Conservation (phyloP, 768 basidiomycete genomes). For the Tricholoma saponaceum region DNA sequence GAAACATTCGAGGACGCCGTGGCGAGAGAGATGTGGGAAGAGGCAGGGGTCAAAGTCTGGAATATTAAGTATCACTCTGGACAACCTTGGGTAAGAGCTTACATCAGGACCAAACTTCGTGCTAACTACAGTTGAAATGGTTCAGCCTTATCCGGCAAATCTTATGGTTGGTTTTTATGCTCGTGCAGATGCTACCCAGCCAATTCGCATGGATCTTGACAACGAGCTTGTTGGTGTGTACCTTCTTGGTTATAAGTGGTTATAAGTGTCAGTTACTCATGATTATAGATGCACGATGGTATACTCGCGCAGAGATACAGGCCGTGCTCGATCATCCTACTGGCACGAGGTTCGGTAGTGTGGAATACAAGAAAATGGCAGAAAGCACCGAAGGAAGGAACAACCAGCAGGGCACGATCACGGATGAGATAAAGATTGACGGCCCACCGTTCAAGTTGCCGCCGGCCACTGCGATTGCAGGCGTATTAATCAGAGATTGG, state of each 20-base stretch:
- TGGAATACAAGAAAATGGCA: slow-evolving; percentile 48
- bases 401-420: slow-evolving; percentile 15
- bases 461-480: slow-evolving; percentile 73
- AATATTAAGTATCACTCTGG: slow-evolving; percentile 81
- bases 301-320: slow-evolving; percentile 67
- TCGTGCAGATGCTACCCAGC: slow-evolving; percentile 65
- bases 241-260: neutral
- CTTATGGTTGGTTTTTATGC: slow-evolving; percentile 92
- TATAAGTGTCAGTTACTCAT: neutral
- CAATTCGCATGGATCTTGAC: slow-evolving; percentile 83
- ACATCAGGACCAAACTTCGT: neutral
- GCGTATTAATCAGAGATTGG: slow-evolving; percentile 84
- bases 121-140: neutral
- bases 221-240: slow-evolving; percentile 87
- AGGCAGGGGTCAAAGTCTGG: slow-evolving; percentile 87
- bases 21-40: slow-evolving; percentile 91
- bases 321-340: slow-evolving; percentile 53
- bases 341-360: slow-evolving; percentile 44
- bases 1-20: slow-evolving; percentile 96
- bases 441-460: slow-evolving; percentile 71
- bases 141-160: slow-evolving; percentile 84
- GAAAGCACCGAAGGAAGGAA: slow-evolving; percentile 34
- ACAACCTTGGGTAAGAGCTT: slow-evolving; percentile 72
- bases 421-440: slow-evolving; percentile 20
- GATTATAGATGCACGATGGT: slow-evolving; percentile 81